Percentiles rank a stretch among this genome's conserved stretches.
Evolutionary conservation across 2,329 filamentous ascomycete species (phyloP).

Genomic region (Parascedosporium putredinis): DNA sequence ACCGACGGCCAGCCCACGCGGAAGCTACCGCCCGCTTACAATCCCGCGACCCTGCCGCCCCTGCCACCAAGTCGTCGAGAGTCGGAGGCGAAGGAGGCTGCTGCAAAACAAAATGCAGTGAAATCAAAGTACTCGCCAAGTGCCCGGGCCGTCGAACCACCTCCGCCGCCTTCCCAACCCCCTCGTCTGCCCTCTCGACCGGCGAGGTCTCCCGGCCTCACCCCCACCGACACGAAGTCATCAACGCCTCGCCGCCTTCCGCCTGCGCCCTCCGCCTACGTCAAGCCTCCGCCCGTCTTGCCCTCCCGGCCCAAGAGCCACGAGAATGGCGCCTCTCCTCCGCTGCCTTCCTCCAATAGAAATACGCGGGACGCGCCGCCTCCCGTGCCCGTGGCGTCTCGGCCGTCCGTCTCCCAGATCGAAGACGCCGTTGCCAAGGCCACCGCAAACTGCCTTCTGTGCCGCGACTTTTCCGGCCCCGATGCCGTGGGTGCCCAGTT

Average conservation of each 20-base stretch:
- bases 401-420: constrained; percentile 42
- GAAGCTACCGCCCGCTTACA: constrained; percentile 45
- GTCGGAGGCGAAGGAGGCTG: constrained; percentile 31
- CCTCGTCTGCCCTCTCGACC: constrained; percentile 7
- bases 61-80: constrained; percentile 46
- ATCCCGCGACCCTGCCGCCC: constrained; percentile 45
- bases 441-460: constrained; percentile 55
- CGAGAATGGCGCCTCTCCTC: not conserved
- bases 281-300: constrained; percentile 19
- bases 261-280: constrained; percentile 18
- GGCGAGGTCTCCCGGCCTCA: not conserved
- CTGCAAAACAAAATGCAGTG: constrained; percentile 29
- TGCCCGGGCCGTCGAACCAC: constrained; percentile 26
- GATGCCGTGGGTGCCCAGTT: constrained; percentile 71
- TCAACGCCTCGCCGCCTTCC: constrained; percentile 25
- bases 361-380: constrained; percentile 32
- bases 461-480: constrained; percentile 77
- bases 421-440: constrained; percentile 28
- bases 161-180: not conserved
- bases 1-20: constrained; percentile 27
- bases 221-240: not conserved
- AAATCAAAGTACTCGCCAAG: constrained; percentile 38
- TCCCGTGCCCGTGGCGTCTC: constrained; percentile 39
- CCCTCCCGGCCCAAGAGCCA: constrained; percentile 12
- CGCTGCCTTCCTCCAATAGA: not conserved